These are phyloP conservation scores for Isabelozyma gotoi DNA, from an alignment of 805 yeast genomes.

Conservation along the genomic window DNA sequence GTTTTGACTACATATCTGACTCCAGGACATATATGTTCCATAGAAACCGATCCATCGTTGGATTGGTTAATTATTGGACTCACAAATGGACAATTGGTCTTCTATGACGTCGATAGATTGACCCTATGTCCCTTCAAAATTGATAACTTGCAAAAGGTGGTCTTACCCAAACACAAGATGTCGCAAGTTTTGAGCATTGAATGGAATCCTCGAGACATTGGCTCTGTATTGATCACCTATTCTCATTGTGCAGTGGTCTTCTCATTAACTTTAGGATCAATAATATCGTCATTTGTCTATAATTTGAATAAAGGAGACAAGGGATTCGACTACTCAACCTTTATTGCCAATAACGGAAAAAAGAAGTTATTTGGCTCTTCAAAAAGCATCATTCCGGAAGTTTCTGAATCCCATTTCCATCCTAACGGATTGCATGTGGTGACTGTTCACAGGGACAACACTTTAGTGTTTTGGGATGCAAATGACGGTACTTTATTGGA, in stretches of 20 bases:
- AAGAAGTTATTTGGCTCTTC: constrained; percentile 38
- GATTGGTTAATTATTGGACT: constrained; percentile 87
- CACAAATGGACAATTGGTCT: constrained; percentile 67
- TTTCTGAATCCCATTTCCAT: constrained; percentile 69
- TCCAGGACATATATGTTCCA: constrained; percentile 64
- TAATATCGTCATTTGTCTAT: constrained; percentile 59
- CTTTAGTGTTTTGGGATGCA: constrained; percentile 92
- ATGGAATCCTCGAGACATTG: constrained; percentile 89
- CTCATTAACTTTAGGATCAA: constrained; percentile 58
- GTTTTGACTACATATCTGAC: constrained; percentile 61
- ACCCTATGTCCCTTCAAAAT: constrained; percentile 61
- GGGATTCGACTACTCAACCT: constrained; percentile 45
- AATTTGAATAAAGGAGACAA: constrained; percentile 66
- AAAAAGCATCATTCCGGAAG: constrained; percentile 30
- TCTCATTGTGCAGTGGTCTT: constrained; percentile 66
- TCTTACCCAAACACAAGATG: constrained; percentile 54
- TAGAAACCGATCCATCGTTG: constrained; percentile 80
- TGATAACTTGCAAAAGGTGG: constrained; percentile 64
- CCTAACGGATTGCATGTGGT: constrained; percentile 89
- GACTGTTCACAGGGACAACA: constrained; percentile 78
- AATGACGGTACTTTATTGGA: constrained; percentile 69
- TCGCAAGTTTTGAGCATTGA: constrained; percentile 68
- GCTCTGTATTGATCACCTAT: constrained; percentile 73
- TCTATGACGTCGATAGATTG: constrained; percentile 83
- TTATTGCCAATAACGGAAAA: constrained; percentile 37